Evolutionary conservation across 2,329 filamentous ascomycete species (phyloP).

Genomic region (Aspergillus fructus): DNA sequence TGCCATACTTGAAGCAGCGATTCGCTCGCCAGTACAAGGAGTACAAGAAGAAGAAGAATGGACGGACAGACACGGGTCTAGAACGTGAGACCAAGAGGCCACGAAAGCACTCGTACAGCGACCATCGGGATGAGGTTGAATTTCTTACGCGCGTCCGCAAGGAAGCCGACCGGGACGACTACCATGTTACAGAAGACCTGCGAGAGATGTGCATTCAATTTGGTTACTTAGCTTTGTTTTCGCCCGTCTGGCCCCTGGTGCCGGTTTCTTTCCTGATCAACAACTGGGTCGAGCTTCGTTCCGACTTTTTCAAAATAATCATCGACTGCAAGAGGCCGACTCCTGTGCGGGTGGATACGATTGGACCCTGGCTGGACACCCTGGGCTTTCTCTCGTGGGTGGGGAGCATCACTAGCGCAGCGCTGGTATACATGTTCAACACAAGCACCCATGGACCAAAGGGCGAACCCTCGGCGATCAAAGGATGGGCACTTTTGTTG

Average conservation of each 20-base stretch:
- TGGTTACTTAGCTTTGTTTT: constrained; percentile 90
- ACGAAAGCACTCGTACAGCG: constrained; percentile 51
- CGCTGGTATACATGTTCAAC: constrained; percentile 86
- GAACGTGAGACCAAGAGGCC: constrained; percentile 24
- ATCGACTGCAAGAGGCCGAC: constrained; percentile 84
- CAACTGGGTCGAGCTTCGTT: constrained; percentile 93
- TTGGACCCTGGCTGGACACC: constrained; percentile 89
- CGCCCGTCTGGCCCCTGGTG: constrained; percentile 89
- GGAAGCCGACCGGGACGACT: constrained; percentile 80
- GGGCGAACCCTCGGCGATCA: constrained; percentile 59
- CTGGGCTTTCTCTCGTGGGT: constrained; percentile 91
- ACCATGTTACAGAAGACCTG: constrained; percentile 88
- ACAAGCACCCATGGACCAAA: constrained; percentile 55
- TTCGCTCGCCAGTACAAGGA: constrained; percentile 69
- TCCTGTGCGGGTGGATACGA: constrained; percentile 86
- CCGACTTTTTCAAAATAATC: constrained; percentile 94
- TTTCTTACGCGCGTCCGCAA: constrained; percentile 82
- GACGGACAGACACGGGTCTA: constrained; percentile 21
- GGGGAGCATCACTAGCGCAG: constrained; percentile 82
- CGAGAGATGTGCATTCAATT: constrained; percentile 92
- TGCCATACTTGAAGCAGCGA: constrained; percentile 81
- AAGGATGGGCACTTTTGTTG: constrained; percentile 76
- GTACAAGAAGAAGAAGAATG: constrained; percentile 30
- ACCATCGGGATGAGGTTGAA: constrained; percentile 73
- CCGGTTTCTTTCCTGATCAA: constrained; percentile 88